Evolutionary conservation across 2,329 filamentous ascomycete genomes (phyloP).

Genomic region (Sporothrix schenckii): DNA sequence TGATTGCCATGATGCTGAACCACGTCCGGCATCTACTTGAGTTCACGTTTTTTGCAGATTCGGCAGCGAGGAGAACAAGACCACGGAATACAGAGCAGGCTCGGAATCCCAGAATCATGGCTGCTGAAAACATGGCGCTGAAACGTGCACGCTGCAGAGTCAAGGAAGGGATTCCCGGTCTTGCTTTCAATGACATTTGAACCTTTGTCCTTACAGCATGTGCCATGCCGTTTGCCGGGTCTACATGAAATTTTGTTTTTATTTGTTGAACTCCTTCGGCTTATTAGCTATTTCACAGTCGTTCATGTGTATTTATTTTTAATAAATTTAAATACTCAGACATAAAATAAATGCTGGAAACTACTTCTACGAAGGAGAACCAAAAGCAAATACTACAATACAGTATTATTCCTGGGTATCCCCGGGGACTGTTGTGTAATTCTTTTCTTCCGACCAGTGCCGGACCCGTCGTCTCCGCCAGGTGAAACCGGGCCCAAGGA

Average conservation of each 20-base stretch:
- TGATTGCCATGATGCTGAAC: not conserved
- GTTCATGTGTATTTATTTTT: too few species aligned
- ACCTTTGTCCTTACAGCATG: not conserved
- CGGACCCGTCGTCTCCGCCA: constrained; percentile 4
- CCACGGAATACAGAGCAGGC: not conserved
- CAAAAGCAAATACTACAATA: accelerated
- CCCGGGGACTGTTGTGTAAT: not conserved
- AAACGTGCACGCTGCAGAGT: constrained; percentile 4
- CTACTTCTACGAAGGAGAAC: too few species aligned
- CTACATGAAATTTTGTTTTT: not conserved
- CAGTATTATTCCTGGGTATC: not conserved
- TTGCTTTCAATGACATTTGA: not conserved
- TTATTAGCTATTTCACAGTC: too few species aligned
- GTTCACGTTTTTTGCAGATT: not conserved
- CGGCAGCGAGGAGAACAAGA: not conserved
- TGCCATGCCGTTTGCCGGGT: too few species aligned
- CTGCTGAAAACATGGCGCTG: not conserved
- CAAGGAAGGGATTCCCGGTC: not conserved
- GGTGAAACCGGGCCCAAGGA: constrained; percentile 15
- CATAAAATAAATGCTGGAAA: too few species aligned
- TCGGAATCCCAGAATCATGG: constrained; percentile 8
- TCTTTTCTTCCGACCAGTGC: not conserved
- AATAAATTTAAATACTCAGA: too few species aligned
- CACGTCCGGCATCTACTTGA: not conserved
- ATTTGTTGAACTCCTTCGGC: not conserved